A percentile compares a stretch with the other conserved stretches of the same genome.
Conservation (phyloP, 106 monocot genomes). For the Allium cepa region DNA sequence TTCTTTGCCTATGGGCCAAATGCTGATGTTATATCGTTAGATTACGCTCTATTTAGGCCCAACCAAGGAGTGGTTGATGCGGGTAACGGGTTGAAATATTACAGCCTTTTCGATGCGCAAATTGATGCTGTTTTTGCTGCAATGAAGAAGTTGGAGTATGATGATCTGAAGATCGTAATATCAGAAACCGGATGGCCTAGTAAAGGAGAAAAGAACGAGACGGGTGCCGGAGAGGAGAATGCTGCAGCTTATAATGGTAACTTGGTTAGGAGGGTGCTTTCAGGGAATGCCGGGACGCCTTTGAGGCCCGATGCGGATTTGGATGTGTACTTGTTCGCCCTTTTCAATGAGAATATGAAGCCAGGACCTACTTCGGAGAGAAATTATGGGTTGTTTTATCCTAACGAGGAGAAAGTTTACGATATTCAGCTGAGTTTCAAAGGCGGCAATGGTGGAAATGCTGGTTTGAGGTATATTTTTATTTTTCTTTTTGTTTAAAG, state of each 20-base stretch:
- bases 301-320: constrained; percentile 45
- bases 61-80: constrained; percentile 55
- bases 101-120: constrained; percentile 80
- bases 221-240: constrained; percentile 45
- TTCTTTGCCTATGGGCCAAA: constrained; percentile 89
- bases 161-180: constrained; percentile 48
- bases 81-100: constrained; percentile 50
- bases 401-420: constrained; percentile 69
- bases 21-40: constrained; percentile 61
- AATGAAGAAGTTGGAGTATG: constrained; percentile 39
- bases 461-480: background rate
- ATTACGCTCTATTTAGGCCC: constrained; percentile 88
- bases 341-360: constrained; percentile 97
- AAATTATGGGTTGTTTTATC: constrained; percentile 90
- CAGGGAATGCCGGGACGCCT: constrained; percentile 67
- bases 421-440: constrained; percentile 50
- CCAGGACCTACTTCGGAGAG: constrained; percentile 83
- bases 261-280: constrained; percentile 54
- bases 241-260: constrained; percentile 79
- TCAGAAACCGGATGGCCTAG: constrained; percentile 91
- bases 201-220: constrained; percentile 62
- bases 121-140: constrained; percentile 80
- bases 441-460: background rate
- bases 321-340: constrained; percentile 75
- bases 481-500: too few species aligned